Conservation (phyloP, 2,329 filamentous ascomycete species). For the Trichophyton verrucosum region DNA sequence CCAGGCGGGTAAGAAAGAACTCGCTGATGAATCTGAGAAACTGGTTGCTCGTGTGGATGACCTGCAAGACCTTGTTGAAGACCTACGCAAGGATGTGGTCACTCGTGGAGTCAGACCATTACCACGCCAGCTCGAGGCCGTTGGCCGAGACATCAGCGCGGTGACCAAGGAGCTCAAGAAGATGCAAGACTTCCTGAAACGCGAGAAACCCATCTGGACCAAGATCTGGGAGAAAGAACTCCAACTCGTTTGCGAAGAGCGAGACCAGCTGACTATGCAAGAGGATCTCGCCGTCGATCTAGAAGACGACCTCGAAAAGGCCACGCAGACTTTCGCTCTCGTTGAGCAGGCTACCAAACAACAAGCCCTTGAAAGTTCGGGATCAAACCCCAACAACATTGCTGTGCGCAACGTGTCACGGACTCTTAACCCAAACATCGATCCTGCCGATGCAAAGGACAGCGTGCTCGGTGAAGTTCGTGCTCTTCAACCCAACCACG, state of each 20-base stretch:
- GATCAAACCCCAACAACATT: constrained; percentile 28
- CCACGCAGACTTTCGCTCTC: constrained; percentile 79
- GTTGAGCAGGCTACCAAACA: constrained; percentile 98
- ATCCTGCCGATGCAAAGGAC: constrained; percentile 77
- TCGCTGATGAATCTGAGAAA: constrained; percentile 76
- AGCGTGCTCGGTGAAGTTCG: constrained; percentile 85
- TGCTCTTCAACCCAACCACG: constrained; percentile 86
- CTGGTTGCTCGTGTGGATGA: constrained; percentile 90
- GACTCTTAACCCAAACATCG: constrained; percentile 41
- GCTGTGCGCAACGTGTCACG: constrained; percentile 42
- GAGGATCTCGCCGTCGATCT: constrained; percentile 89
- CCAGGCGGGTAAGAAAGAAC: constrained; percentile 69
- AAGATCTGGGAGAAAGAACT: constrained; percentile 99
- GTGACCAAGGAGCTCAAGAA: constrained; percentile 81
- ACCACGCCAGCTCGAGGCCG: constrained; percentile 75
- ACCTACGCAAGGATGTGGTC: constrained; percentile 94
- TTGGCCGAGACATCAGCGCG: constrained; percentile 73
- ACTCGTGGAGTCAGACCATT: constrained; percentile 80
- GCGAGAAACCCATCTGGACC: constrained; percentile 88
- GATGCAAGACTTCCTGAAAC: constrained; percentile 81
- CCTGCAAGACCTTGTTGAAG: constrained; percentile 91
- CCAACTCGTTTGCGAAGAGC: constrained; percentile 88
- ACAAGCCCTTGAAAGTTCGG: constrained; percentile 58
- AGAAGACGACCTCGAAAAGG: constrained; percentile 89
- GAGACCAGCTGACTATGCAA: constrained; percentile 88